These are phyloP conservation scores for Talaromyces pinophilus DNA, from an alignment of 2,329 filamentous ascomycete genomes.

Conservation along the genomic window DNA sequence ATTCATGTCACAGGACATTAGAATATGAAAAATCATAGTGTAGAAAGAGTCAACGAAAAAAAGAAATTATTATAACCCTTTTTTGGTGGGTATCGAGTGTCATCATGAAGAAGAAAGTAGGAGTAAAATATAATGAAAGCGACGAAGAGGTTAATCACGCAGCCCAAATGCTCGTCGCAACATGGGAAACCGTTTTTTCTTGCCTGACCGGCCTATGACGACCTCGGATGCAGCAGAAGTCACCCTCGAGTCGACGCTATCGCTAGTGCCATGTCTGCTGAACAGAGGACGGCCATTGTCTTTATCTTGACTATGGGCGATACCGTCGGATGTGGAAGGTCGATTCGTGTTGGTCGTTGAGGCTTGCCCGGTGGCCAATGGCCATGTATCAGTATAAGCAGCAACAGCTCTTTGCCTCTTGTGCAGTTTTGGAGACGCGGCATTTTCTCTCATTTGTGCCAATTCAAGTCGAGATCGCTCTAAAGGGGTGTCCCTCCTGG, in stretches of 20 bases:
- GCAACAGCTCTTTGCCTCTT: slow-evolving; percentile 27
- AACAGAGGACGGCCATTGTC: slow-evolving; percentile 15
- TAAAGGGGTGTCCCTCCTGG: slow-evolving; percentile 62
- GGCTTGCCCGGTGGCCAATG: neutral
- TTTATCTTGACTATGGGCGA: slow-evolving; percentile 18
- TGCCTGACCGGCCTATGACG: slow-evolving; percentile 39
- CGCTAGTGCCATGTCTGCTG: slow-evolving; percentile 19
- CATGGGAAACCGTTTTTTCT: slow-evolving; percentile 50
- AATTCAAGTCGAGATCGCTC: slow-evolving; percentile 60
- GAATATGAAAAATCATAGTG: neutral
- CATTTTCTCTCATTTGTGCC: slow-evolving; percentile 32
- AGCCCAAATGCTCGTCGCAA: slow-evolving; percentile 49
- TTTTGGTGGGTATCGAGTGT: neutral
- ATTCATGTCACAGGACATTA: neutral
- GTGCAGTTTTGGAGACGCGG: slow-evolving; percentile 32
- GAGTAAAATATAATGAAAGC: neutral
- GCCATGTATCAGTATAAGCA: slow-evolving; percentile 9
- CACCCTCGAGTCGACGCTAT: slow-evolving; percentile 24
- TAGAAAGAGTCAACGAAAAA: neutral
- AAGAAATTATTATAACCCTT: neutral
- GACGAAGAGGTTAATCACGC: slow-evolving; percentile 28
- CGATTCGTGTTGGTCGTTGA: neutral
- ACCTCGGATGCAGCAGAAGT: slow-evolving; percentile 30
- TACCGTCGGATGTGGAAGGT: slow-evolving; percentile 24
- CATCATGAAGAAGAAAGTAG: neutral